phyloP scores from a whole-genome alignment of 108 stramenopile species.

The Pseudonitzschia multiseries region DNA sequence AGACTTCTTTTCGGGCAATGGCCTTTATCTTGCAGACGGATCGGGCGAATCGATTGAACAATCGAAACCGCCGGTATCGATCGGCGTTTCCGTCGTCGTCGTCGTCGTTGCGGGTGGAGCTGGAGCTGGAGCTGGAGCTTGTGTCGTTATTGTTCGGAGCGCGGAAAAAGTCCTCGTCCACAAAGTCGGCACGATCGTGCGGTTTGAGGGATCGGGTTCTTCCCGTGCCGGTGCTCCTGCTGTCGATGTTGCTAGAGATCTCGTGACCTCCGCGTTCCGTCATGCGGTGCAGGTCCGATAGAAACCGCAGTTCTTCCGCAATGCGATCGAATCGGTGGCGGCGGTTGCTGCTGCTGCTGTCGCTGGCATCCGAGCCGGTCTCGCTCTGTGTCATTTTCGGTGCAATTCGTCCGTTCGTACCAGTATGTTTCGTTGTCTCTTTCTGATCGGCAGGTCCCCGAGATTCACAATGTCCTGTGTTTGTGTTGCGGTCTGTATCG shows the following conservation, averaged over 20 bases:
- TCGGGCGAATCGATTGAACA: constrained; percentile 62
- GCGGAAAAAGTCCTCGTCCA: neutral
- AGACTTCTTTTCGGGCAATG: constrained; percentile 66
- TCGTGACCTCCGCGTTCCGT: neutral
- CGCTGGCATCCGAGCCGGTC: neutral
- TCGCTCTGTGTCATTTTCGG: neutral
- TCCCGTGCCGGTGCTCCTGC: neutral
- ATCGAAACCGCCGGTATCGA: neutral
- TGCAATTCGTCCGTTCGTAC: neutral
- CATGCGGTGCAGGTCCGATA: neutral
- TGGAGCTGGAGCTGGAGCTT: too few relatives aligned
- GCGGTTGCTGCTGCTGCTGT: neutral
- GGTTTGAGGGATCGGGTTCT: neutral
- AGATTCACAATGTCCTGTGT: too few relatives aligned
- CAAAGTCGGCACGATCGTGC: neutral
- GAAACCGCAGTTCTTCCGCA: neutral
- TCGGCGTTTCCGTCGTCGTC: neutral
- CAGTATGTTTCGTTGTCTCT: too few relatives aligned
- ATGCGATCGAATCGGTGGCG: neutral
- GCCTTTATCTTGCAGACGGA: constrained; percentile 44
- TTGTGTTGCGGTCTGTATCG: too few relatives aligned
- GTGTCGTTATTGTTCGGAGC: neutral
- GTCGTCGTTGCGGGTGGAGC: neutral
- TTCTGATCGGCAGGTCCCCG: too few relatives aligned
- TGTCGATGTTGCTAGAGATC: neutral